Conservation (phyloP, 495 filamentous ascomycete genomes). For the Penicillium canescens region DNA sequence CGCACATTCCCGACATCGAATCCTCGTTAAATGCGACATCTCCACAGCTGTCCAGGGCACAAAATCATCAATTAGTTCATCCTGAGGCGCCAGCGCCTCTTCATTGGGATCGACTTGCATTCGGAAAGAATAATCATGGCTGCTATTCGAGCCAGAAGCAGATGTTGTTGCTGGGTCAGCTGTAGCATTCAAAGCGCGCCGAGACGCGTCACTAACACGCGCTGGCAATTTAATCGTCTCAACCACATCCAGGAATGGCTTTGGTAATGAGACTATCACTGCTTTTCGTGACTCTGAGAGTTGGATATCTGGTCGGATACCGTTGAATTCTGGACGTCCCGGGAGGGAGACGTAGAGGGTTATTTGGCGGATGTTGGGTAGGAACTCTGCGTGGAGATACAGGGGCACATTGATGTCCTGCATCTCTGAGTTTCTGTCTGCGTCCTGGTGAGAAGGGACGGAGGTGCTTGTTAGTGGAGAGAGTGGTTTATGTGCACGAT, state of each 20-base stretch:
- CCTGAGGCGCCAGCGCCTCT: conserved; percentile 16
- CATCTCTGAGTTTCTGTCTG: not conserved
- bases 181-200: conserved; percentile 16
- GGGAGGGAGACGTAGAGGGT: conserved; percentile 70
- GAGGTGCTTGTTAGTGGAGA: too few relatives aligned
- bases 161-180: not conserved
- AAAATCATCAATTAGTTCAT: conserved; percentile 38
- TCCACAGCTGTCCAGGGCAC: conserved; percentile 75
- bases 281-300: conserved; percentile 43
- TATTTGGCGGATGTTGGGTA: conserved; percentile 83
- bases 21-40: conserved; percentile 50
- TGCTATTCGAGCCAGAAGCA: not conserved
- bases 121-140: conserved; percentile 59
- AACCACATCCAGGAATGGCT: conserved; percentile 43
- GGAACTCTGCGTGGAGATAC: conserved; percentile 80
- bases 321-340: conserved; percentile 40
- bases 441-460: too few relatives aligned
- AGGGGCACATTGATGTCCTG: conserved; percentile 18
- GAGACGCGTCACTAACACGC: conserved; percentile 44
- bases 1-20: conserved; percentile 67
- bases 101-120: conserved; percentile 58
- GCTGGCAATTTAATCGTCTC: conserved; percentile 67
- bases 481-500: too few relatives aligned
- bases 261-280: conserved; percentile 40
- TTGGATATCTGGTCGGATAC: conserved; percentile 26